Base-by-base conservation (phyloP, 306 rosid species). In the Lathyrus sativus region DNA sequence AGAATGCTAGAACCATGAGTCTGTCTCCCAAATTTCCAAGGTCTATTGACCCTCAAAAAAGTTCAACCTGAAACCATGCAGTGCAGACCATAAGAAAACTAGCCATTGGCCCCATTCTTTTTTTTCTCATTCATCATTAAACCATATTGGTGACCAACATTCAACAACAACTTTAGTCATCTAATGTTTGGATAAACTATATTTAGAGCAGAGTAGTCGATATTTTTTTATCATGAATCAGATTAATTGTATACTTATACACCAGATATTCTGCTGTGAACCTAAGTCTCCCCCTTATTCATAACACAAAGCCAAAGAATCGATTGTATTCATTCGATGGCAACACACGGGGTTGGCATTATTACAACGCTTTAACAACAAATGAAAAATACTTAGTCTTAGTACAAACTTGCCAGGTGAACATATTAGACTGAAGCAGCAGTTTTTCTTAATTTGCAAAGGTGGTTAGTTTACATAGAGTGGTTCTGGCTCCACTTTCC, bases 401-500 rank as follows among this genome's bases (percentile, higher is more conserved):
- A 31, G 41, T 45, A 59, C 37, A 39, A 53, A 31, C 37, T 59
- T 67, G 38, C 18, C 24, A 65, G 24, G 18, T 64, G n/a, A 48
- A 62, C 31, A 50, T 26, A 26, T 26, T 33, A 56, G 11, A 70
- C 51, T n/a, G 11, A 38, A 64, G 35, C 18, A 26, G 18, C 1
- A 4, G 10, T 22, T 50, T 65, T 45, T 60, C 14, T 53, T 45
- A 22, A 58, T 56, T 39, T 45, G 77, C 43, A 17, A 57, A 53
- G 62, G 63, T 35, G 17, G 48, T 59, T 39, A 46, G 74, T 72
- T 75, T 56, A 77, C 85, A 75, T 84, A 90, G 53, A 95, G 80
- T 50, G 97, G 96, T 77, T 86, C 85, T 19, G 96, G 91, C 82
- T 82, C 90, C 72, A 84, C 89, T 69, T 87, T 90, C 78, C 89